A percentile compares a stretch with the other conserved stretches of the same genome.
These are phyloP conservation scores for maize (Zea mays) DNA, from an alignment of 176 grass and related monocot genomes.

Conservation along the genomic window Zm-B73-REFERENCE-NAM-5.0 NC_050101.1:102697501-102698000, in stretches of 20 bases:
- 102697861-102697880: not conserved
- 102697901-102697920: not conserved
- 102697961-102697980: not conserved
- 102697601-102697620: conserved; percentile 99
- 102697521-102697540: conserved; percentile 95
- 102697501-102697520: conserved; percentile 99
- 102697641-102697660: conserved; percentile 90
- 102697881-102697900: not conserved
- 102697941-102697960: conserved; percentile 17
- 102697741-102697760: conserved; percentile 12
- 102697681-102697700: conserved; percentile 95
- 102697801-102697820: not conserved
- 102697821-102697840: conserved; percentile 15
- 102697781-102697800: not conserved
- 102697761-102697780: not conserved
- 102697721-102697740: conserved; percentile 71
- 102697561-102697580: conserved; percentile 93
- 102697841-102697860: not conserved
- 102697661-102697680: conserved; percentile 96
- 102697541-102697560: conserved; percentile 72
- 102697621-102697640: conserved; percentile 96
- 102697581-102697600: conserved; percentile 96
- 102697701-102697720: conserved; percentile 94
- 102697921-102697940: not conserved
- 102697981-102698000: conserved; percentile 22